Percentiles rank a stretch among this genome's conserved stretches.
These are phyloP conservation scores for Claviceps humidiphila DNA, from an alignment of 2,329 filamentous ascomycete species.

Conservation along the genomic window DNA sequence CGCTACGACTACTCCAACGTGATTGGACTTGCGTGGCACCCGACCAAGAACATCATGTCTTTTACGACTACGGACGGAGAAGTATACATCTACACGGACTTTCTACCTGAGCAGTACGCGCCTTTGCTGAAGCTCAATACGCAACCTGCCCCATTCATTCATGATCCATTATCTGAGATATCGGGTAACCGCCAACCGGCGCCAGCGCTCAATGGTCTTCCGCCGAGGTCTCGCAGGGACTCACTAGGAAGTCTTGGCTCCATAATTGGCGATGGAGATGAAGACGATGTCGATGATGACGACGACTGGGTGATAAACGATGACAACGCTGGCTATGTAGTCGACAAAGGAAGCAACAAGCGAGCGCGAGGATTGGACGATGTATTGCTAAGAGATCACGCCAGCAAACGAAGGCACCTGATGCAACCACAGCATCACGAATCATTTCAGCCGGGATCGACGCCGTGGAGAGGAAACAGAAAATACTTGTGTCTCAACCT, in stretches of 20 bases:
- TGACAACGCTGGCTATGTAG: slow-evolving; percentile 79
- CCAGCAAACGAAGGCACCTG: slow-evolving; percentile 37
- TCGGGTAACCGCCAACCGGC: slow-evolving; percentile 47
- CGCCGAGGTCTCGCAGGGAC: slow-evolving; percentile 42
- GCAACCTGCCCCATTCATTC: slow-evolving; percentile 75
- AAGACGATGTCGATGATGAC: slow-evolving; percentile 42
- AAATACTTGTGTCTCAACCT: slow-evolving; percentile 90
- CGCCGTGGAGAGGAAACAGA: slow-evolving; percentile 87
- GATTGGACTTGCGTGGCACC: slow-evolving; percentile 82
- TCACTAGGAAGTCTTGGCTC: slow-evolving; percentile 70
- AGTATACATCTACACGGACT: slow-evolving; percentile 75
- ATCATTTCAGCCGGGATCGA: slow-evolving; percentile 85
- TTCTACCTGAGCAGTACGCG: slow-evolving; percentile 45
- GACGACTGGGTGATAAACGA: slow-evolving; percentile 91
- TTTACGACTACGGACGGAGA: slow-evolving; percentile 91
- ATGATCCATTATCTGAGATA: slow-evolving; percentile 61
- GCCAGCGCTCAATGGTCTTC: slow-evolving; percentile 34
- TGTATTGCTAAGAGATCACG: slow-evolving; percentile 23
- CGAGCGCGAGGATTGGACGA: slow-evolving; percentile 41
- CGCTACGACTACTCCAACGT: slow-evolving; percentile 72
- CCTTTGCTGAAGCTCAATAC: slow-evolving; percentile 41
- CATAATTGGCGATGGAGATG: slow-evolving; percentile 49
- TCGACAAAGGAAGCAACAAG: slow-evolving; percentile 40
- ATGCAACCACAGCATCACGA: slow-evolving; percentile 58
- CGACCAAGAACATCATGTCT: slow-evolving; percentile 72